Base-by-base conservation (phyloP, 768 basidiomycete species). In the Paxillus rubicundulus region DNA sequence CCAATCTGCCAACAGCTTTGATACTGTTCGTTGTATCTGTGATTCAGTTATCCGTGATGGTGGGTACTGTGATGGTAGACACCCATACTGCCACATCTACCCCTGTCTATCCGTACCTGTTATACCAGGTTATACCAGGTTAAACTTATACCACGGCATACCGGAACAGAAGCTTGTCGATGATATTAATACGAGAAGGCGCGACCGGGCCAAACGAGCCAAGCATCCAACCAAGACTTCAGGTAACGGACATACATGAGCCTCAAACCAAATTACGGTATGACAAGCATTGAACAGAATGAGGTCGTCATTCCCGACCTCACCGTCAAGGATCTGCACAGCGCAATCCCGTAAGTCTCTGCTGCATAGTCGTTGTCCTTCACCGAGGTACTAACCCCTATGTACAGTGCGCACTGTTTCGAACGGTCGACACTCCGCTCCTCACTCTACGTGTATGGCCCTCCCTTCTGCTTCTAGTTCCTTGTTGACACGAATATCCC, bases 371-470 rank as follows among this genome's bases (percentile, higher is more conserved):
- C 6, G 37, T 10, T 9, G 34, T 43, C 52, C 20, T 61, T 43
- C 28, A 18, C 13, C 18, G 3, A 21, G n/a, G 12, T 6, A 47
- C 9, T 36, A 50, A 14, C 58, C 36, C 24, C 24, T 18, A 49
- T 47, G 34, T 50, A 27, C 55, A 91, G 89, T 13, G 59, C 86
- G 9, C 92, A 92, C 71, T 98, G 96, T 76, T 92, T 86, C 73
- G 78, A 95, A 75, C 89, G 96, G 54, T 95, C 92, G 0, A 89
- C 92, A 4, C 55, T 94, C 61, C 80, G 77, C 66, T 93, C 92
- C 4, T 85, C 82, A 1, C 53, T 79, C 47, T 93, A 97, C 69
- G 74, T 96, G 89, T 90, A 69, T 53, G 85, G 69, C 24, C 0
- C 21, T 49, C 18, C 34, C 1, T 30, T 28, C 40, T 14, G 30